Evolutionary conservation across 2,329 filamentous ascomycete species (phyloP).

Genomic region (Beauveria medogensis): DNA sequence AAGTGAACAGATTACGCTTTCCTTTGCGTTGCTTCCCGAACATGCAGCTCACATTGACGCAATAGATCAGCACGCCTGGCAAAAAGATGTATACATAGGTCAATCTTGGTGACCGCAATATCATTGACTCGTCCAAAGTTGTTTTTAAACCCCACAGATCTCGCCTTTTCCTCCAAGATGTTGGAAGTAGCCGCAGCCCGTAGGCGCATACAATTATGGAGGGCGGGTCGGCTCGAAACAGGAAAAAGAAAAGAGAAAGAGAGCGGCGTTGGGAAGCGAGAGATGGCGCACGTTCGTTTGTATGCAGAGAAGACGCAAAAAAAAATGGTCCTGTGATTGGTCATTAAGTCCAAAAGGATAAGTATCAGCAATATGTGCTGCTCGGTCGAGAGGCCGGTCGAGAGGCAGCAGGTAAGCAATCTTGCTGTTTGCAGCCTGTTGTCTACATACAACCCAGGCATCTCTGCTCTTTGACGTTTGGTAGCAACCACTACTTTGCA

Average conservation of each 20-base stretch:
- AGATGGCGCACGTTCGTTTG: neutral
- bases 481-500: neutral
- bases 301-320: neutral
- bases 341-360: neutral
- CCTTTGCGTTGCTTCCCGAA: neutral
- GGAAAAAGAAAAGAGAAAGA: neutral
- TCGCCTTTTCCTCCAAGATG: neutral
- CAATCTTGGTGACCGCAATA: too few relatives aligned
- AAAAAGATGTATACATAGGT: too few relatives aligned
- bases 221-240: neutral
- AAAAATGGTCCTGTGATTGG: neutral
- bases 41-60: neutral
- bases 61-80: neutral
- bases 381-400: too few relatives aligned
- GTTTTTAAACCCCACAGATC: neutral
- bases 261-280: neutral
- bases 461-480: neutral
- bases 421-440: neutral
- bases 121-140: neutral
- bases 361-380: too few relatives aligned
- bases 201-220: neutral
- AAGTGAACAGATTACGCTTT: too few relatives aligned
- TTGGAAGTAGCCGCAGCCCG: neutral
- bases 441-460: neutral
- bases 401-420: neutral